phyloP scores from a whole-genome alignment of 306 rosid species.

The Inga leiocalycina region DNA sequence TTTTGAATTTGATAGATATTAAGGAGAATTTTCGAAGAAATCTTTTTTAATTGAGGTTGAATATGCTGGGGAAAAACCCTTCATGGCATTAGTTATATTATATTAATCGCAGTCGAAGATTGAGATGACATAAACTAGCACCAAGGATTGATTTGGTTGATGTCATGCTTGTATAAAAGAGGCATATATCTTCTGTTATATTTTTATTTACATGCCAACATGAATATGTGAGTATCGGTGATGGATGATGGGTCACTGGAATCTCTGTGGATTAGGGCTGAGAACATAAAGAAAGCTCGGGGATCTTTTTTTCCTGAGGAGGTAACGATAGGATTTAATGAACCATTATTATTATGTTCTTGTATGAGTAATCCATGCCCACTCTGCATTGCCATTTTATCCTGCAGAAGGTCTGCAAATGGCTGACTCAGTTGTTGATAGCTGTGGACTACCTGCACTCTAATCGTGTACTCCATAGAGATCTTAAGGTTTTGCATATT shows the following conservation, averaged over 20 bases:
- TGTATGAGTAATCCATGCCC: slow-evolving; percentile 20
- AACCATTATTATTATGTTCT: slow-evolving; percentile 12
- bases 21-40: background rate
- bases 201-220: slow-evolving; percentile 4
- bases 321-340: slow-evolving; percentile 51
- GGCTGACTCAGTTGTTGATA: slow-evolving; percentile 81
- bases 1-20: background rate
- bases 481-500: slow-evolving; percentile 68
- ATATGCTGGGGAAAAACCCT: background rate
- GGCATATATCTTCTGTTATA: slow-evolving; percentile 2
- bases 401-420: slow-evolving; percentile 81
- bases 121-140: slow-evolving; percentile 5
- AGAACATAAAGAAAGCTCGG: slow-evolving; percentile 67
- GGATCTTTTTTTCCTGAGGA: slow-evolving; percentile 77
- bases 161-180: slow-evolving; percentile 3
- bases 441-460: slow-evolving; percentile 92
- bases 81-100: background rate
- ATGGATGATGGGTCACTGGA: slow-evolving; percentile 26
- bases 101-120: background rate
- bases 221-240: background rate
- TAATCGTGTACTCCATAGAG: slow-evolving; percentile 87
- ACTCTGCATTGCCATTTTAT: slow-evolving; percentile 25
- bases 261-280: slow-evolving; percentile 63
- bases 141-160: background rate
- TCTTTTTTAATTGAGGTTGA: background rate